Base-by-base conservation (phyloP, 352 stramenopile species). In the Pythium aquatile region DNA sequence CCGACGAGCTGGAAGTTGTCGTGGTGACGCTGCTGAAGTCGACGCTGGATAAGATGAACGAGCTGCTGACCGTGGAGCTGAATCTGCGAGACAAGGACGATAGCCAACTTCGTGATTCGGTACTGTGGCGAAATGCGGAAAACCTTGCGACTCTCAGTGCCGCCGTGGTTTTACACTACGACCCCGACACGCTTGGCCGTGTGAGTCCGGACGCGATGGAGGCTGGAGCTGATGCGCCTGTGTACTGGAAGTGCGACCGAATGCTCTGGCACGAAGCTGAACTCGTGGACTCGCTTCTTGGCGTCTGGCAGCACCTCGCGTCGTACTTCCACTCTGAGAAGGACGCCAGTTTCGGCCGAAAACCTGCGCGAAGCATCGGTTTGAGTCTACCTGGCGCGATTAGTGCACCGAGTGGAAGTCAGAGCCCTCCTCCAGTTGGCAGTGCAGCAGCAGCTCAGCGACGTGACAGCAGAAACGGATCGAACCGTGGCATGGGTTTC, bases 131-230 rank as follows among this genome's bases (percentile, higher is more conserved):
- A 30, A 94, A 94, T 54, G 80, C 84, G 3, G 85, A 94, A 52
- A 92, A 83, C 56, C 57, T 94, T 16, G 83, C 82, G 37, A 92
- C 80, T 0, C 67, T 94, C 24, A 77, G 74, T 6, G 78, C 85
- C 44, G 79, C 83, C 30, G 82, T 93, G n/a, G 85, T 92, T 8
- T 70, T 94, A 24, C 85, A 94, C 55, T 94, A 93, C 53, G 83
- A 94, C 52, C 85, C 85, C 2, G 82, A 91, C 59, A 88, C 82
- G 8, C 68, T 91, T 0, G 80, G 83, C 17, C 58, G 63, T n/a
- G 68, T 89, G 28, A 83, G 84, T 58, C 83, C 78, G 24, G 75
- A 72, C 55, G 75, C 30, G 35, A 49, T 63, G 32, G 66, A 67
- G 33, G 51, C 32, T 11, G 39, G 26, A 24, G 24, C 13, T 29